These are phyloP conservation scores for Neofusicoccum laricinum DNA, from an alignment of 2,329 filamentous ascomycete species.

Conservation along the genomic window DNA sequence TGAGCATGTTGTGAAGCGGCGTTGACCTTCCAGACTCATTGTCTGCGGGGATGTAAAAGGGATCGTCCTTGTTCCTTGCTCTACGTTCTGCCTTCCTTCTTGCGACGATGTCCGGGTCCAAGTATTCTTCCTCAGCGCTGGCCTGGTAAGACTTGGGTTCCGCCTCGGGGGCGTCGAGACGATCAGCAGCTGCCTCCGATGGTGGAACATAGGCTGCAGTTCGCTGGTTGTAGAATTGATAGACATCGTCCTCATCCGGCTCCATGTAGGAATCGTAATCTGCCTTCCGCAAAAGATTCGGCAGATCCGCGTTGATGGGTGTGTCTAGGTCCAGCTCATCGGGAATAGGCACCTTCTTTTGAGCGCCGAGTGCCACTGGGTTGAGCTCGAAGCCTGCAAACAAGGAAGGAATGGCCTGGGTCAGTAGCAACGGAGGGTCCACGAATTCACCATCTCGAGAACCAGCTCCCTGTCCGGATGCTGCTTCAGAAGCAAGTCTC, in stretches of 20 bases:
- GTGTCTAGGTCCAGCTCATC: constrained; percentile 73
- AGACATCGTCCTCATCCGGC: constrained; percentile 43
- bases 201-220: constrained; percentile 26
- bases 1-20: constrained; percentile 72
- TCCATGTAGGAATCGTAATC: constrained; percentile 43
- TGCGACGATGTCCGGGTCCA: constrained; percentile 72
- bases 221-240: constrained; percentile 46
- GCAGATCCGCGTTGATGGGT: constrained; percentile 75
- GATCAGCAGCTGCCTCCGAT: constrained; percentile 39
- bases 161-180: constrained; percentile 38
- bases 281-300: constrained; percentile 58
- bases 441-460: constrained; percentile 63
- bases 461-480: constrained; percentile 59
- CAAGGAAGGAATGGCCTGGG: constrained; percentile 83
- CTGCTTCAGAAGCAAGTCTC: constrained; percentile 80
- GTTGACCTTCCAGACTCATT: constrained; percentile 63
- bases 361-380: constrained; percentile 78
- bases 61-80: constrained; percentile 86
- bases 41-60: constrained; percentile 77
- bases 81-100: constrained; percentile 71
- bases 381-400: constrained; percentile 88
- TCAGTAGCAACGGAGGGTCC: constrained; percentile 78
- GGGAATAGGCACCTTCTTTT: constrained; percentile 80
- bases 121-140: constrained; percentile 48
- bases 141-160: constrained; percentile 45